These are phyloP conservation scores for Suhomyces xylopsoci DNA, from an alignment of 805 yeast genomes.

Conservation along the genomic window DNA sequence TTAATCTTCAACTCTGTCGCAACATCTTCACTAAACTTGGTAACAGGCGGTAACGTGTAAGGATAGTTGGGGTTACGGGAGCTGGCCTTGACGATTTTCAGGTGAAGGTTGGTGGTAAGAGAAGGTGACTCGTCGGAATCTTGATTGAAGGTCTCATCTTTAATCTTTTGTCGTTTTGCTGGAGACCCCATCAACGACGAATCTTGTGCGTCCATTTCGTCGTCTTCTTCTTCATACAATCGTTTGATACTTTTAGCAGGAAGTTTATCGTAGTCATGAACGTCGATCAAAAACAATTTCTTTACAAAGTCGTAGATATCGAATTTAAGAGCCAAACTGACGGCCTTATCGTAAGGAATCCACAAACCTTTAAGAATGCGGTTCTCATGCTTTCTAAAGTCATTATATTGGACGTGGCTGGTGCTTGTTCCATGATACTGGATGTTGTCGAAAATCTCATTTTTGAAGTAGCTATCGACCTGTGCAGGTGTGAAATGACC, in stretches of 20 bases:
- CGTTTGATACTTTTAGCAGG: constrained; percentile 29
- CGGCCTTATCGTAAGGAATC: constrained; percentile 45
- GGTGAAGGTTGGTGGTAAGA: background rate
- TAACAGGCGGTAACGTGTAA: constrained; percentile 48
- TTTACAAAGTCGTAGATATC: constrained; percentile 38
- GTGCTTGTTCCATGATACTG: constrained; percentile 24
- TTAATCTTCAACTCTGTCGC: constrained; percentile 31
- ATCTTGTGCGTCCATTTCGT: constrained; percentile 12
- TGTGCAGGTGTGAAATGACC: constrained; percentile 24
- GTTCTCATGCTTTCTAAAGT: constrained; percentile 28
- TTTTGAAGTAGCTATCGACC: constrained; percentile 27
- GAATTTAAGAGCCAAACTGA: constrained; percentile 34
- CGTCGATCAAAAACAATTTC: constrained; percentile 40
- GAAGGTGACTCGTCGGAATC: background rate
- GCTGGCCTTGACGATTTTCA: background rate
- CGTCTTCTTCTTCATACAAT: constrained; percentile 21
- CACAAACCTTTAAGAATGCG: constrained; percentile 33
- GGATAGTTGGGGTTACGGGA: constrained; percentile 43
- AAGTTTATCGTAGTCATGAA: constrained; percentile 40
- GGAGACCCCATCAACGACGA: constrained; percentile 30
- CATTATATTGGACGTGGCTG: constrained; percentile 14
- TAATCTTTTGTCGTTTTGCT: constrained; percentile 31
- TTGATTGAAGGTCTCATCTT: background rate
- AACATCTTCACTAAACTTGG: constrained; percentile 28
- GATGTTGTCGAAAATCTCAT: constrained; percentile 32